A percentile compares a stretch with the other conserved stretches of the same genome.
These are phyloP conservation scores for Daldinia eschscholtzii DNA, from an alignment of 2,329 filamentous ascomycete species.

Conservation along the genomic window DNA sequence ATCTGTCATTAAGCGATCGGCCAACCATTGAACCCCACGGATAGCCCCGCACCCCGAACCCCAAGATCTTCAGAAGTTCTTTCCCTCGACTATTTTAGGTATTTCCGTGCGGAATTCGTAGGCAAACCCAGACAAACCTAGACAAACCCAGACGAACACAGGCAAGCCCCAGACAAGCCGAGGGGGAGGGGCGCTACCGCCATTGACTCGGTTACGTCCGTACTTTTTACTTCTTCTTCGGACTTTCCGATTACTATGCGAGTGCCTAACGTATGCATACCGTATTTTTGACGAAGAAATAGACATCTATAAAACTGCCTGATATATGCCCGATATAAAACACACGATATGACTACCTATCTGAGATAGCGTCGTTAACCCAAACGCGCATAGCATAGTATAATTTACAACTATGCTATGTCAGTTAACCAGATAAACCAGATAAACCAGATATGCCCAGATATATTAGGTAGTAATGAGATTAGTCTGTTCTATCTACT, in stretches of 20 bases:
- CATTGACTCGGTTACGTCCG: slow-evolving; percentile 4
- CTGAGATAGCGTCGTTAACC: slow-evolving; percentile 5
- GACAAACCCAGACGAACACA: neutral
- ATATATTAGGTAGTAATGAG: slow-evolving; percentile 13
- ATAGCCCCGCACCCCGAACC: slow-evolving; percentile 44
- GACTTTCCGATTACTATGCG: neutral
- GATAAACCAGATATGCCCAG: neutral
- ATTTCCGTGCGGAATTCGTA: slow-evolving; percentile 26
- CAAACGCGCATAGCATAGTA: neutral
- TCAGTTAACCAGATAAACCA: too few species aligned
- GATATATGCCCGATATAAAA: slow-evolving; percentile 5
- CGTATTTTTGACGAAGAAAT: neutral
- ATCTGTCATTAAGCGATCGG: slow-evolving; percentile 41
- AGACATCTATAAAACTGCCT: slow-evolving; percentile 1
- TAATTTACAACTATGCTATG: neutral
- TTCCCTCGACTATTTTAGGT: slow-evolving; percentile 34
- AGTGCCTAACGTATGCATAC: slow-evolving; percentile 4
- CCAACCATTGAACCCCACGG: slow-evolving; percentile 44
- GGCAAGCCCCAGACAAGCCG: too few species aligned
- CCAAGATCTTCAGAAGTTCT: slow-evolving; percentile 46
- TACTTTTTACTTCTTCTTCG: slow-evolving; percentile 4
- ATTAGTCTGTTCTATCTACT: neutral
- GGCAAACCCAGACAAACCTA: neutral
- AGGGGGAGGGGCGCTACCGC: slow-evolving; percentile 17
- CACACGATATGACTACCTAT: slow-evolving; percentile 10